These are phyloP conservation scores for Spathaspora arborariae DNA, from an alignment of 805 yeast genomes.

Conservation along the genomic window DNA sequence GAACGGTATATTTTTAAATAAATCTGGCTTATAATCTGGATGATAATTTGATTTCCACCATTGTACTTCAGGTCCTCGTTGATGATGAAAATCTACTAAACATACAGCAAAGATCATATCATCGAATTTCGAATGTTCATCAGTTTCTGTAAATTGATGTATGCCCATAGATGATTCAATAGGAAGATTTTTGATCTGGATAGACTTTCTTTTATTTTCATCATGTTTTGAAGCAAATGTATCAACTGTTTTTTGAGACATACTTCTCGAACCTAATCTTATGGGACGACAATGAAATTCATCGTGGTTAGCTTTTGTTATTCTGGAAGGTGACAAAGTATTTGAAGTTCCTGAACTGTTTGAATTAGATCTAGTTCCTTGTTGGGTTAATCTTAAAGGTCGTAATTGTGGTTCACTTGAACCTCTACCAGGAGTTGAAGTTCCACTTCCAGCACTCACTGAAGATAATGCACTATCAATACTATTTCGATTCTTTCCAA, in stretches of 20 bases:
- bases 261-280: constrained; percentile 16
- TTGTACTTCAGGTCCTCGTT: constrained; percentile 91
- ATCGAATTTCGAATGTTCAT: constrained; percentile 11
- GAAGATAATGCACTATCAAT: not conserved
- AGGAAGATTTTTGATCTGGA: constrained; percentile 37
- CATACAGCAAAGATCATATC: constrained; percentile 75
- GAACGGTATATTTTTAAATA: constrained; percentile 89
- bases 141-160: not conserved
- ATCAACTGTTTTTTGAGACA: not conserved
- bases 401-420: constrained; percentile 11
- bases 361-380: constrained; percentile 12
- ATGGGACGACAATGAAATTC: constrained; percentile 39
- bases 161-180: constrained; percentile 12
- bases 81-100: constrained; percentile 88
- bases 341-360: not conserved
- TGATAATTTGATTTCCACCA: constrained; percentile 64
- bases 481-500: not conserved
- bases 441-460: not conserved
- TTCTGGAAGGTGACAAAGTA: constrained; percentile 1
- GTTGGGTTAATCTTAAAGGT: constrained; percentile 27
- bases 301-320: constrained; percentile 11
- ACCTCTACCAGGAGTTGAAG: not conserved
- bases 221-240: not conserved
- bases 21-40: constrained; percentile 25
- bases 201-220: constrained; percentile 17